Base-by-base conservation (phyloP, 2,329 filamentous ascomycete species). In the Epichloe brachyelytri region DNA sequence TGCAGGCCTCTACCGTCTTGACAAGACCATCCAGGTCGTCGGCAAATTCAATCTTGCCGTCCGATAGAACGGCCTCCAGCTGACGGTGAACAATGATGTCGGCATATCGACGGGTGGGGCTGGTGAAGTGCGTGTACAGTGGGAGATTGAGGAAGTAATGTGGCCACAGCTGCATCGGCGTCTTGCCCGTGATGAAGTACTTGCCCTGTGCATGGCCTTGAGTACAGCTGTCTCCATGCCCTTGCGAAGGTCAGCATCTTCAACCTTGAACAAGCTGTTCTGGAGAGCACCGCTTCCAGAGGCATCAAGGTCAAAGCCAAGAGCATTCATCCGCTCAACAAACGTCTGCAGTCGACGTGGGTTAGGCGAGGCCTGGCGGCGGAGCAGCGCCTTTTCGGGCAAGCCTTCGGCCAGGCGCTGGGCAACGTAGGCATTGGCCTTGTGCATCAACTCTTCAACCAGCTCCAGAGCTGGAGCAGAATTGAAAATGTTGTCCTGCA, bases 131-230 rank as follows among this genome's bases (percentile, higher is more conserved):
- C 59, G 93, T 97, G 75, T 96, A 98, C 12, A 95, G 71, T 1
- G 91, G 89, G 51, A 95, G 72, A 70, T 98, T 98, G 49, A 97
- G 76, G 14, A 88, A 85, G 68, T 94, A 98, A 70, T 98, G 91
- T 54, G 86, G 80, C 71, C 86, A 85, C 57, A 90, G 75, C 55
- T 88, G 84, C 67, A 86, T 83, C 41, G 80, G 71, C 36, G 85
- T 81, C 74, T 88, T 94, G 63, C 86, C 82, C 50, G 85, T 78
- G 59, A 97, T 85, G 63, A 83, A 94, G 73, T 98, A 98, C 69
- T 96, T 97, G 63, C 90, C 93, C 91, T 86, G 61, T 87, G 85
- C 89, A 97, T 95, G 38, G 89, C 84, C 75, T 98, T 98, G 67
- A 95, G 77, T 36, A 97, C 76, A 33, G 97, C 74, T 2, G 91